A percentile compares a stretch with the other conserved stretches of the same genome.
These are phyloP conservation scores for Biancaea sappan DNA, from an alignment of 306 rosid species.

Conservation along the genomic window DNA sequence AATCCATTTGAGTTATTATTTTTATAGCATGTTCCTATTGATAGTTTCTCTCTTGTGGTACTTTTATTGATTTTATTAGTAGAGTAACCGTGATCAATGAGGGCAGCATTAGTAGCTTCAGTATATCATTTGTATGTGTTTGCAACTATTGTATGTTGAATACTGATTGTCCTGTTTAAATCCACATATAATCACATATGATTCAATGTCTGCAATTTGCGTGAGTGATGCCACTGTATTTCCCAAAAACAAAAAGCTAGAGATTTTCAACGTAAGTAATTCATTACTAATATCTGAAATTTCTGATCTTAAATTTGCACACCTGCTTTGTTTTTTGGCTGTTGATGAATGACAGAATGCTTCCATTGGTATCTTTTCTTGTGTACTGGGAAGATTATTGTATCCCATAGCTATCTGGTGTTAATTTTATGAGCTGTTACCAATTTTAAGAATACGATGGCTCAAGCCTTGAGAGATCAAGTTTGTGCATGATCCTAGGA, in stretches of 20 bases:
- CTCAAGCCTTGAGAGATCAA: not conserved
- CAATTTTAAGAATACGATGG: not conserved
- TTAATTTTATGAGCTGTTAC: not conserved
- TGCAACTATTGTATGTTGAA: not conserved
- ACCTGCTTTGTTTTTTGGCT: not conserved
- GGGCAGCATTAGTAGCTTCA: not conserved
- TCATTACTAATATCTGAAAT: not conserved
- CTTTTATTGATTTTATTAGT: not conserved
- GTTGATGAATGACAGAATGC: not conserved
- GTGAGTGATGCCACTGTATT: not conserved
- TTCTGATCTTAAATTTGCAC: not conserved
- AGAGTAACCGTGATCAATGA: not conserved
- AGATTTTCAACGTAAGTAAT: not conserved
- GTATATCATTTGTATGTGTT: slow-evolving; percentile 6
- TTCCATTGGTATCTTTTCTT: not conserved
- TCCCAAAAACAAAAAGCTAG: not conserved
- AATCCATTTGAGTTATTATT: slow-evolving; percentile 1
- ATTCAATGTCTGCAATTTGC: too few species aligned
- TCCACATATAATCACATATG: not conserved
- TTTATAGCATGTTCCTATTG: not conserved
- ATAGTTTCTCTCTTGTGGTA: not conserved
- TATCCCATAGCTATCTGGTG: not conserved
- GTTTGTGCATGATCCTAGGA: slow-evolving; percentile 6
- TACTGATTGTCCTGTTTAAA: not conserved
- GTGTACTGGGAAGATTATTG: not conserved